Conservation (phyloP, 192 early-diverging fungal species). For the Entophlyctis helioformis region DNA sequence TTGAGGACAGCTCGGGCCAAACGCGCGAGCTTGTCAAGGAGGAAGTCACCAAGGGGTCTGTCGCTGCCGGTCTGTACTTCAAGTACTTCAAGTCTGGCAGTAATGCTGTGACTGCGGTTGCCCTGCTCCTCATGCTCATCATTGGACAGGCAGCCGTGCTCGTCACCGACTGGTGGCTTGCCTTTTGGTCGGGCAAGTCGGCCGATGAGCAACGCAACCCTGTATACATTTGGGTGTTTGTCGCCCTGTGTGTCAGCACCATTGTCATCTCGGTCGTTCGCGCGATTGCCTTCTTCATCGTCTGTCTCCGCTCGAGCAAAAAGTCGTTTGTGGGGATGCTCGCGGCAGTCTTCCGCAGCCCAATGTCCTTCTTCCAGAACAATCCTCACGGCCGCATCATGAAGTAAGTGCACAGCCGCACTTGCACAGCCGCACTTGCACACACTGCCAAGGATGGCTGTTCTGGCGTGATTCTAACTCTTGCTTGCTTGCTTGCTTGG, state of each 20-base stretch:
- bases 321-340: conserved; percentile 29
- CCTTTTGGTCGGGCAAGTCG: conserved; percentile 30
- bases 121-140: conserved; percentile 20
- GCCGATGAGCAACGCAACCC: conserved; percentile 20
- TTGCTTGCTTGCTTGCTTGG: conserved; percentile 4
- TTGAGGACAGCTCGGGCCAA: too few species aligned
- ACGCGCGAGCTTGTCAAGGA: too few species aligned
- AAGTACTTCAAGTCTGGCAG: too few species aligned
- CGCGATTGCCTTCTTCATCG: conserved; percentile 37
- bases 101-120: too few species aligned
- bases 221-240: conserved; percentile 26
- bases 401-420: too few species aligned
- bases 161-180: conserved; percentile 40
- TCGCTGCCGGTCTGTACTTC: too few species aligned
- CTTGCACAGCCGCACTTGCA: too few species aligned
- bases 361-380: conserved; percentile 46
- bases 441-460: too few species aligned
- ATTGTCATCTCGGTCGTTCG: conserved; percentile 33
- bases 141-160: conserved; percentile 20
- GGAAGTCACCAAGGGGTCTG: too few species aligned
- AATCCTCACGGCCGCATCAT: conserved; percentile 54
- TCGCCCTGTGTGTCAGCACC: conserved; percentile 24
- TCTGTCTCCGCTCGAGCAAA: conserved; percentile 21
- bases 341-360: conserved; percentile 22
- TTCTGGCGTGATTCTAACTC: too few species aligned